Base-by-base conservation (phyloP, 176 grass and related monocot genomes). In the Puccinellia tenuiflora region DNA sequence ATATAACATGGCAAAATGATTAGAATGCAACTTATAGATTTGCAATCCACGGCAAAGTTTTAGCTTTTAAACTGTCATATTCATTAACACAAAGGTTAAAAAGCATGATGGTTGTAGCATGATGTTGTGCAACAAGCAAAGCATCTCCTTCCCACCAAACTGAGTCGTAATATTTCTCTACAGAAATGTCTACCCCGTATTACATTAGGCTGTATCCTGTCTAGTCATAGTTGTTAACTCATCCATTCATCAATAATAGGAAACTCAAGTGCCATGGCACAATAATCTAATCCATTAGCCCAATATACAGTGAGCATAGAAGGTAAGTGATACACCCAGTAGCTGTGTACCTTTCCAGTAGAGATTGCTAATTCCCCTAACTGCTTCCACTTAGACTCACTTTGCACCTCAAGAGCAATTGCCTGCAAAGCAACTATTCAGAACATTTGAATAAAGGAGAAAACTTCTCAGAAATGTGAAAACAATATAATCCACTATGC, bases 341-440 rank as follows among this genome's bases (percentile, higher is more conserved):
- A 83, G 38, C n/a, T 37, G 31, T 50, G 45, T 83, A 98, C 96
- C 87, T 98, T 98, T 79, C 96, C 96, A 75, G 55, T 87, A 60
- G 96, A 98, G 89, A 98, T 92, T 75, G 96, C 93, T 71, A 98
- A 61, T 42, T 98, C 93, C 77, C 96, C 96, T 72, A 98, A 63
- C 75, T 96, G 93, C 83, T 95, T 98, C 96, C 96, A 98, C 83
- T 98, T 98, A 14, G 93, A 96, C 79, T 96, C 96, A 54, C 96
- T 90, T 91, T 92, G 96, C 40, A 93, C 91, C 75, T 98, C 93
- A 85, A 60, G 75, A 62, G 96, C 96, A 92, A 98, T 98, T 71
- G 85, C 89, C 96, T 98, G 87, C 78, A 88, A 83, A 75, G 22
- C 28, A 90, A 47, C 4, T 60, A 76, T 42, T 77, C 53, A 73